Base-by-base conservation (phyloP, 352 stramenopile genomes). In the Phytopythium litorale region DNA sequence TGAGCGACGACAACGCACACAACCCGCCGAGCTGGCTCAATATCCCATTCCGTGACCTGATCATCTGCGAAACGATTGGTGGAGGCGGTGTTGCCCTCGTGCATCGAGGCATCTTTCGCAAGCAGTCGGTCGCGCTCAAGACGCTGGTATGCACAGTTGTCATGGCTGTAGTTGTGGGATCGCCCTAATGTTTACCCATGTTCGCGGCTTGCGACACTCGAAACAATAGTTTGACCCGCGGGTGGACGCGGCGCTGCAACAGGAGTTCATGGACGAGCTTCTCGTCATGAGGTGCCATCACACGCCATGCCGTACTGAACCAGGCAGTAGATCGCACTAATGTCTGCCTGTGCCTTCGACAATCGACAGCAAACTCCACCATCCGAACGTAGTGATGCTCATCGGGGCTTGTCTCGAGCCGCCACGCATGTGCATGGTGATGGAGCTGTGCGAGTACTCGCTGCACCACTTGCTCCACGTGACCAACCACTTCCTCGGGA, bases 251-350 rank as follows among this genome's bases (percentile, higher is more conserved):
- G 75, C 71, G 1, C 74, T 97, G 19, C 97, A 96, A 65, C 72
- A 94, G 55, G 92, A 97, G 63, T 98, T 96, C 62, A 91, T 97
- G 88, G 89, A 98, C 62, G 92, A 98, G 67, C 68, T 98, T n/a
- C 76, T 95, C 9, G 85, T 97, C 6, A 95, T 97, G 79, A 93
- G 80, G 76, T 92, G 16, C 33, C 15, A 7, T 38, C 33, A 7
- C 19, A 21, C 48, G 7, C 48, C 1, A 6, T 50, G 28, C 15
- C 19, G 25, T 43, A 4, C 49, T 40, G 2, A 15, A 25, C 2
- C 19, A 25, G 5, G 6, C 5, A 12, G 0, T 19, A 48, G 0
- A 0, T 25, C 4, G 13, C 4, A 13, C 42, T 48, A 12, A 48
- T 18, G 7, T 5, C 25, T 25, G 18, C 0, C 37, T n/a, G 4